Conservation (phyloP, 768 basidiomycete species). For the Suillus tomentosus region DNA sequence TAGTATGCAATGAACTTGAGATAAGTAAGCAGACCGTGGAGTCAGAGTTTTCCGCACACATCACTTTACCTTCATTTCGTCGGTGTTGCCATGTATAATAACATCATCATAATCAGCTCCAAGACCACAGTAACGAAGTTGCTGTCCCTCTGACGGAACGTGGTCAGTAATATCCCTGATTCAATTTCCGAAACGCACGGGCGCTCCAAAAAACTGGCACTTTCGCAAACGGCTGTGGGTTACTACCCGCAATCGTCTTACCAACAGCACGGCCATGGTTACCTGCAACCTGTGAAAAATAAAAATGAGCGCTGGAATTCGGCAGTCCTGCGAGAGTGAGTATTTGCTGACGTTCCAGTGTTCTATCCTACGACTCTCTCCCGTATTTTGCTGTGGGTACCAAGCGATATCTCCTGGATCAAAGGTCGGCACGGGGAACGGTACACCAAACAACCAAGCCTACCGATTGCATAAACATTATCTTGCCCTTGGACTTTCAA, state of each 20-base stretch:
- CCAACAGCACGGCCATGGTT: constrained; percentile 88
- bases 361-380: constrained; percentile 66
- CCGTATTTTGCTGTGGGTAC: constrained; percentile 62
- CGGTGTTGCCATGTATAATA: constrained; percentile 72
- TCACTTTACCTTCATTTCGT: constrained; percentile 68
- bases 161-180: constrained; percentile 7
- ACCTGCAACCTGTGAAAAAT: constrained; percentile 62
- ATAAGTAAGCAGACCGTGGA: neutral
- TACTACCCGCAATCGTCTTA: constrained; percentile 66
- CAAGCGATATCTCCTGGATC: constrained; percentile 73
- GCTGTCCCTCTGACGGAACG: constrained; percentile 66
- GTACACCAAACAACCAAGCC: neutral
- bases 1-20: constrained; percentile 81
- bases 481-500: constrained; percentile 56
- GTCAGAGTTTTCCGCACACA: constrained; percentile 11
- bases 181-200: constrained; percentile 47
- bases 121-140: constrained; percentile 82
- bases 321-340: neutral
- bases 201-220: constrained; percentile 91
- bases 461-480: constrained; percentile 72
- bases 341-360: constrained; percentile 78
- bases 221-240: constrained; percentile 68
- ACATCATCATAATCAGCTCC: constrained; percentile 74
- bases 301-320: neutral
- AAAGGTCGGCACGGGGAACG: neutral